phyloP scores from a whole-genome alignment of 140 eudicot genomes.

The Anethum foeniculum region DNA sequence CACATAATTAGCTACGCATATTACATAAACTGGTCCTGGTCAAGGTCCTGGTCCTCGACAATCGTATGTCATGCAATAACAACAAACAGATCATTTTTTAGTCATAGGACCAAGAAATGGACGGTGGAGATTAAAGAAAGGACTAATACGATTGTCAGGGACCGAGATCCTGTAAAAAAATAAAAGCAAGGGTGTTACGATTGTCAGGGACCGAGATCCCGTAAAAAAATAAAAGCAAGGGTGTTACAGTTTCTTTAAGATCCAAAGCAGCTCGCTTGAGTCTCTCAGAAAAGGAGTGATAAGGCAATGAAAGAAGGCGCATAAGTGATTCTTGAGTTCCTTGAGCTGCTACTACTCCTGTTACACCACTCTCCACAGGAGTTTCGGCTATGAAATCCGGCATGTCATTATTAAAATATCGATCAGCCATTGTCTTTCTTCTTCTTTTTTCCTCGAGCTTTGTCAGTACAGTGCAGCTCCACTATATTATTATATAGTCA shows the following conservation, averaged over 20 bases:
- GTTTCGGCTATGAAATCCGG: constrained; percentile 41
- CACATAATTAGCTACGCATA: constrained; percentile 1
- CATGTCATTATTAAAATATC: constrained; percentile 48
- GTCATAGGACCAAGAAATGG: no score
- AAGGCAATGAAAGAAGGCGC: constrained; percentile 49
- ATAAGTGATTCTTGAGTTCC: constrained; percentile 31
- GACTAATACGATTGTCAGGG: no score
- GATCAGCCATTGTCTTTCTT: constrained; percentile 36
- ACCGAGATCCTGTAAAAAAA: no score
- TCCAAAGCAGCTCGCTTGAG: constrained; percentile 56
- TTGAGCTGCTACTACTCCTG: constrained; percentile 10
- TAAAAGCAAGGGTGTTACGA: no score
- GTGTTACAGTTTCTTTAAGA: constrained; percentile 60
- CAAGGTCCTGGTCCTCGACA: no score
- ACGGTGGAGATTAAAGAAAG: no score
- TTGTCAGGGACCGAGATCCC: no score
- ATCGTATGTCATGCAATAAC: no score
- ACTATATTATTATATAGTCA: neutral
- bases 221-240: neutral
- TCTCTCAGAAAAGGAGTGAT: constrained; percentile 32
- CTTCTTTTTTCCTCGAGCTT: neutral
- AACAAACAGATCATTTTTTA: no score
- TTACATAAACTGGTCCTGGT: no score
- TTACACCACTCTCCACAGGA: constrained; percentile 17
- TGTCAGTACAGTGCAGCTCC: neutral